These are phyloP conservation scores for Aureobasidium sp. DNA, from an alignment of 2,329 filamentous ascomycete species.

Conservation along the genomic window DNA sequence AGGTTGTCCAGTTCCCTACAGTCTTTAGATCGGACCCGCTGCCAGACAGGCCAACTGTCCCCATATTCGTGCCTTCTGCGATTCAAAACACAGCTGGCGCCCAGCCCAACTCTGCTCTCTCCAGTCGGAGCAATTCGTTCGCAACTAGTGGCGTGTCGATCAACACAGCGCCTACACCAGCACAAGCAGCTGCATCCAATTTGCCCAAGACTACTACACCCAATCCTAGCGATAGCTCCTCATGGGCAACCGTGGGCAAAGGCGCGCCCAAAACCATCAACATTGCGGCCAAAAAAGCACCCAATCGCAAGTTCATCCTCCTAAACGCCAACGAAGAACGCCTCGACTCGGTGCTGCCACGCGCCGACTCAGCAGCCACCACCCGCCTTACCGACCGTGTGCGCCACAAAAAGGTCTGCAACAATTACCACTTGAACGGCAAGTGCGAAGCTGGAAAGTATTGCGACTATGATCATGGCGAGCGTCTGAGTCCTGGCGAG, in stretches of 20 bases:
- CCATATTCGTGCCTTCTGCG: not conserved
- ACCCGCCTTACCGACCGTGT: constrained; percentile 24
- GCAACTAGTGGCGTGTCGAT: not conserved
- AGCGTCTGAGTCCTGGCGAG: constrained; percentile 31
- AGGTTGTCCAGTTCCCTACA: constrained; percentile 30
- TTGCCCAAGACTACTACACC: not conserved
- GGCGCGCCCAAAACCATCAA: constrained; percentile 30
- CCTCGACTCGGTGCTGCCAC: constrained; percentile 32
- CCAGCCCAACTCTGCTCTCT: constrained; percentile 7
- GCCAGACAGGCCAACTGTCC: constrained; percentile 23
- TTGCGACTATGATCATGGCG: constrained; percentile 37
- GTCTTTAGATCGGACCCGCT: constrained; percentile 36
- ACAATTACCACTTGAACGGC: constrained; percentile 30
- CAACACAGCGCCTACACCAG: not conserved
- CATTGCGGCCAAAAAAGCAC: constrained; percentile 28
- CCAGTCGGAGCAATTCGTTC: not conserved
- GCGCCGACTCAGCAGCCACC: constrained; percentile 23
- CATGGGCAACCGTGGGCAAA: constrained; percentile 38
- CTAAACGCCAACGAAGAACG: constrained; percentile 37
- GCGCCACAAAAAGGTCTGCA: constrained; percentile 29
- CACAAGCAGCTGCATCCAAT: not conserved
- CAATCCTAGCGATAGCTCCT: constrained; percentile 5
- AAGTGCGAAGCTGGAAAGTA: constrained; percentile 33
- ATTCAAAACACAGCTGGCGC: not conserved
- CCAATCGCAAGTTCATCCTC: constrained; percentile 29